Evolutionary conservation across 306 rosid genomes (phyloP).

Genomic region (Vigna unguiculata): DNA sequence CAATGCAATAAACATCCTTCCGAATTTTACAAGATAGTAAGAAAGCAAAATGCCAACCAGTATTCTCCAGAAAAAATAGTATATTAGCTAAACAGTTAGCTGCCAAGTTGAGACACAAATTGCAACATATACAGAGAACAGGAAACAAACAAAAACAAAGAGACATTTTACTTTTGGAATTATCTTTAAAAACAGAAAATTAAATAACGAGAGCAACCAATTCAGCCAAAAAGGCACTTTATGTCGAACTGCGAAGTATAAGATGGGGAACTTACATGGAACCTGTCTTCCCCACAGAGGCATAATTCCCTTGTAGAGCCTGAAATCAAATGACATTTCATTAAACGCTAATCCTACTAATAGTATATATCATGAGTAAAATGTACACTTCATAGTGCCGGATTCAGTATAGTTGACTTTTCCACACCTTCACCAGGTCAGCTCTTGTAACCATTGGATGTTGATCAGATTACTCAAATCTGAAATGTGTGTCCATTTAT

Average conservation of each 20-base stretch:
- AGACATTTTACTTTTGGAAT: neutral
- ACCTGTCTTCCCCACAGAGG: slow-evolving; percentile 99
- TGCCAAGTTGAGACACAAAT: neutral
- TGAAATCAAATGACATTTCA: slow-evolving; percentile 48
- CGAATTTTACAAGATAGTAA: neutral
- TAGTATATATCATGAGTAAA: neutral
- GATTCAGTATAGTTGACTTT: neutral
- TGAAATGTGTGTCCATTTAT: neutral
- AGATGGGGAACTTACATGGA: slow-evolving; percentile 74
- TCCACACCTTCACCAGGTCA: neutral
- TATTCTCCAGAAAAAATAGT: neutral
- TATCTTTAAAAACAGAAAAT: neutral
- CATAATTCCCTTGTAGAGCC: slow-evolving; percentile 88
- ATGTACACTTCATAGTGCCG: neutral
- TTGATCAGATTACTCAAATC: neutral
- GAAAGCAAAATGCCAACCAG: slow-evolving; percentile 1
- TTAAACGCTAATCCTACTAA: slow-evolving; percentile 32
- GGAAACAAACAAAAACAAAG: neutral
- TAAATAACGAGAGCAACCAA: neutral
- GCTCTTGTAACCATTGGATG: neutral
- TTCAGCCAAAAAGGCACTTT: neutral
- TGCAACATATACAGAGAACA: neutral
- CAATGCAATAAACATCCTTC: neutral
- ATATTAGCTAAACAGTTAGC: neutral
- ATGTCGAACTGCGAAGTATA: slow-evolving; percentile 7